Base-by-base conservation (phyloP, 805 yeast species). In the Tetrapisispora pingtungensis region DNA sequence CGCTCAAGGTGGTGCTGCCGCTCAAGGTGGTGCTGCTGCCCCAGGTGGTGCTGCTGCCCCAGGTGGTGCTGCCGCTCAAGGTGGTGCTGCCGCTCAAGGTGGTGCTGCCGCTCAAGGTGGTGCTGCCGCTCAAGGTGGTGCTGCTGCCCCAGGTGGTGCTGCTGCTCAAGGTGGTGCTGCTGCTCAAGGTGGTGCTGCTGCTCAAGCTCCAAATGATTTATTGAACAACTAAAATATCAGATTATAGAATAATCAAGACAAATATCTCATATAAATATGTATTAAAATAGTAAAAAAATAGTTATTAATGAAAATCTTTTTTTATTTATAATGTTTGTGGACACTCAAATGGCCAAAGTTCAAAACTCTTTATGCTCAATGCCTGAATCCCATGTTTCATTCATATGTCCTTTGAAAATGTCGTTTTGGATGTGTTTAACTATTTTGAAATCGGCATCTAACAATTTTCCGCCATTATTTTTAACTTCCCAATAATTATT, bases 301-400 rank as follows among this genome's bases (percentile, higher is more conserved):
- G 26, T 22, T 22, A 22, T 22, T 22, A 22, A 22, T 22, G 26
- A 22, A 22, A 22, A n/a, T n/a, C n/a, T n/a, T n/a, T n/a, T n/a
- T n/a, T n/a, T n/a, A n/a, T n/a, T n/a, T n/a, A n/a, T n/a, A n/a
- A n/a, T n/a, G n/a, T n/a, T n/a, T n/a, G n/a, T n/a, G n/a, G n/a
- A n/a, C 28, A 26, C 7, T 10, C 7, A 26, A 26, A 26, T 26
- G 10, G 7, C 10, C 28, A 10, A 26, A 7, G 13, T 14, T 26
- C 14, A 18, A 18, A 33, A 12, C 18, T 33, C 15, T 13, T 14
- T 3, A 22, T 42, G 45, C 5, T 31, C 19, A 8, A 36, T 42
- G 2, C 45, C 45, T 20, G 75, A 69, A 10, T 57, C 57, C 95
- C 95, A 86, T 3, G 75, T 71, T 57, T 79, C 84, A 57, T 84